phyloP scores from a whole-genome alignment of 1,284 basidiomycete genomes.

The Naganishia cerealis region DNA sequence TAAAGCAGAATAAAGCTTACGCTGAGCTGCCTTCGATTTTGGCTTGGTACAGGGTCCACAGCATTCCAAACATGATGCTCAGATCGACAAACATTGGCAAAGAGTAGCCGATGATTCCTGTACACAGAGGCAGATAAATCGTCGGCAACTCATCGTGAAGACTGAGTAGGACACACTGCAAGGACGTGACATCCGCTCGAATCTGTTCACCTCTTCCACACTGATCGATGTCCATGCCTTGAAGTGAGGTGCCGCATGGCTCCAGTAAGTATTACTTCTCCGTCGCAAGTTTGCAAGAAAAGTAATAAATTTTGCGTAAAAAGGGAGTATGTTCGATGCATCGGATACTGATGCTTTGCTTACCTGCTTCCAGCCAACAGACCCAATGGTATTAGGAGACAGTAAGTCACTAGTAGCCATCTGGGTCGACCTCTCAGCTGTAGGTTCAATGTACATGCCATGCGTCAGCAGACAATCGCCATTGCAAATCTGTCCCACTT shows the following conservation, averaged over 20 bases:
- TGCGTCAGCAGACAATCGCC: background rate
- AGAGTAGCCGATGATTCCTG: slow-evolving; percentile 18
- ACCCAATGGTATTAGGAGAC: slow-evolving; percentile 5
- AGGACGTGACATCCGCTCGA: slow-evolving; percentile 12
- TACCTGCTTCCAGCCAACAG: slow-evolving; percentile 13
- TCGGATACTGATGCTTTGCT: background rate
- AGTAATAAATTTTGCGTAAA: background rate
- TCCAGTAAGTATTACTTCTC: slow-evolving; percentile 16
- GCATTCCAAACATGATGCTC: slow-evolving; percentile 25
- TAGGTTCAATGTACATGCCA: too few species aligned
- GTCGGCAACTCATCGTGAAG: background rate
- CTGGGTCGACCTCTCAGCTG: slow-evolving; percentile 13
- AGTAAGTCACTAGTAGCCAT: slow-evolving; percentile 17
- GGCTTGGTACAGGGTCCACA: slow-evolving; percentile 1
- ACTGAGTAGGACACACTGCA: background rate
- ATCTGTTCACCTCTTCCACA: slow-evolving; percentile 10
- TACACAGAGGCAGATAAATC: background rate
- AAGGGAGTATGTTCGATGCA: background rate
- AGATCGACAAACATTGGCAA: slow-evolving; percentile 9
- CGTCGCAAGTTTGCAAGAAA: too few species aligned
- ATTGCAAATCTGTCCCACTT: background rate
- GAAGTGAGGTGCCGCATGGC: slow-evolving; percentile 3
- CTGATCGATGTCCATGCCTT: background rate
- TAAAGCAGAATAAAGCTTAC: background rate
- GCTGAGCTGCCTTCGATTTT: slow-evolving; percentile 9